A percentile compares a stretch with the other conserved stretches of the same genome.
Conservation (phyloP, 2,329 filamentous ascomycete species). For the Tolypocladium capitatum region DNA sequence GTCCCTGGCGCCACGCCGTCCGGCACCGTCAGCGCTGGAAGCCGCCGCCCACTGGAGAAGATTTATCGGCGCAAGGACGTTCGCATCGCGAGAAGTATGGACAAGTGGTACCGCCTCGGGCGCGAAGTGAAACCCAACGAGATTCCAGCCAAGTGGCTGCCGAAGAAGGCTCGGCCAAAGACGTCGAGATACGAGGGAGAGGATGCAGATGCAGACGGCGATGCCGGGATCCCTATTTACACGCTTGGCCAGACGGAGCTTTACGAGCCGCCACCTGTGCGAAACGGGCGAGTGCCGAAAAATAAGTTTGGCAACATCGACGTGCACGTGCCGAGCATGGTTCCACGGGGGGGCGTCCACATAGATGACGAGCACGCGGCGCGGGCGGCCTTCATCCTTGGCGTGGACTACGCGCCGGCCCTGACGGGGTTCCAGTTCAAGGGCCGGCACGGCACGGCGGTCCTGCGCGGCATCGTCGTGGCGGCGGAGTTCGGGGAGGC, state of each 20-base stretch:
- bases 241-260: constrained; percentile 52
- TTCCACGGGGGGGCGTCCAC: constrained; percentile 70
- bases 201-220: constrained; percentile 15
- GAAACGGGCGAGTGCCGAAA: constrained; percentile 65
- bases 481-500: constrained; percentile 60
- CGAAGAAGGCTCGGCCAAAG: constrained; percentile 28
- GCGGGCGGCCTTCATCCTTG: constrained; percentile 60
- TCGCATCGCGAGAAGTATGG: constrained; percentile 59
- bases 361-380: constrained; percentile 46
- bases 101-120: constrained; percentile 85
- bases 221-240: constrained; percentile 43
- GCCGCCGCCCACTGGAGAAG: constrained; percentile 51
- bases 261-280: constrained; percentile 65
- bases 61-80: constrained; percentile 79
- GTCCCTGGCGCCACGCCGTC: constrained; percentile 54
- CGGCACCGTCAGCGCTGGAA: constrained; percentile 63
- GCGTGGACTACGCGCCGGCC: constrained; percentile 78
- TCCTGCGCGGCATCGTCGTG: constrained; percentile 66
- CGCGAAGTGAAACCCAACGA: constrained; percentile 66
- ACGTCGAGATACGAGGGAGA: constrained; percentile 11
- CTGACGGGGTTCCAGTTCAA: constrained; percentile 84
- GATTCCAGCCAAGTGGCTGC: constrained; percentile 66
- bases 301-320: constrained; percentile 94
- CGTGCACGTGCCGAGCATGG: constrained; percentile 83
- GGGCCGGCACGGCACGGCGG: constrained; percentile 72